These are phyloP conservation scores for Yamagishiella unicocca DNA, from an alignment of 139 green algal genomes.

Conservation along the genomic window DNA sequence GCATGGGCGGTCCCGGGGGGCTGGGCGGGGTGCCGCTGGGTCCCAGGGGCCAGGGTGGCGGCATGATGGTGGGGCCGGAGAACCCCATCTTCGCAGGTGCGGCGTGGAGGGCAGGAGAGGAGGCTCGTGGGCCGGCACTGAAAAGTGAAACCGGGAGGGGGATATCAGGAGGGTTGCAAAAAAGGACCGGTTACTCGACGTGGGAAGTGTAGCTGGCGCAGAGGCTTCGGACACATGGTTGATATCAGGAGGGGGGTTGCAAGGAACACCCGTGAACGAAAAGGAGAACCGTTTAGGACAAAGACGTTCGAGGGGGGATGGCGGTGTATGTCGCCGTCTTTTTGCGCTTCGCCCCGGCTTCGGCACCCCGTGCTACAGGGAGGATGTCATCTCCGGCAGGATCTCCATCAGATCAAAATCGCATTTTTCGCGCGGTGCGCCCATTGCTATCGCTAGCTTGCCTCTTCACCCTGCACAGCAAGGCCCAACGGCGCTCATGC, in stretches of 20 bases:
- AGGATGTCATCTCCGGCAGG: not conserved
- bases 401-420: not conserved
- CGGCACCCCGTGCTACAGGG: not conserved
- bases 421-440: not conserved
- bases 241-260: no score
- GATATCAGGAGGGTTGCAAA: not conserved
- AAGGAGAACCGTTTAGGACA: not conserved
- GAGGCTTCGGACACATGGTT: no score
- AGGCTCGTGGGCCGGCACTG: no score
- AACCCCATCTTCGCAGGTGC: slow-evolving; percentile 48
- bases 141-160: no score
- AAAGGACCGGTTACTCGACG: no score
- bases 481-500: not conserved
- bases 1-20: slow-evolving; percentile 13
- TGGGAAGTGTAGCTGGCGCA: no score
- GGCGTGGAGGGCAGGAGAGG: no score
- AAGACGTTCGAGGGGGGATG: not conserved
- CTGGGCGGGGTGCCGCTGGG: slow-evolving; percentile 3
- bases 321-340: not conserved
- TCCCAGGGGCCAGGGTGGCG: slow-evolving; percentile 1
- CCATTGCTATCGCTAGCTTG: not conserved
- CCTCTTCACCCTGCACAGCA: not conserved
- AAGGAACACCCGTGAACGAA: no score
- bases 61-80: slow-evolving; percentile 47
- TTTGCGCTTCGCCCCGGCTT: not conserved